Percentiles rank a stretch among this genome's conserved stretches.
These are phyloP conservation scores for Laguncularia racemosa DNA, from an alignment of 345 rosid species.

Conservation along the genomic window DNA sequence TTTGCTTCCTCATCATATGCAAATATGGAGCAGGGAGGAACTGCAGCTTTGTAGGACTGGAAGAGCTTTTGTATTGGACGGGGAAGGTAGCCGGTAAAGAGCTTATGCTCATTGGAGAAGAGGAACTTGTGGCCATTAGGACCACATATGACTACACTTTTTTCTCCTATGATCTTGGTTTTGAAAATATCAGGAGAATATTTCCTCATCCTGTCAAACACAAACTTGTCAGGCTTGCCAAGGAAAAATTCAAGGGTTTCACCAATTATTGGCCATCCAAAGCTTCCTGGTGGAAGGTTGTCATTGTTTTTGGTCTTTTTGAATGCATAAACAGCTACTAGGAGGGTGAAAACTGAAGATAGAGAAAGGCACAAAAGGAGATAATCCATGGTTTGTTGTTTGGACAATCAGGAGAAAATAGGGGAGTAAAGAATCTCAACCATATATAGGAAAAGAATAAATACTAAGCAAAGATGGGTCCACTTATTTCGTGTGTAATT, in stretches of 20 bases:
- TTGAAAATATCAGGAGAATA: slow-evolving; percentile 45
- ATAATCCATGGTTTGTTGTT: not conserved
- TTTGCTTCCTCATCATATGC: slow-evolving; percentile 21
- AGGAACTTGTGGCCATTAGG: slow-evolving; percentile 51
- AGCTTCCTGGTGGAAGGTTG: slow-evolving; percentile 53
- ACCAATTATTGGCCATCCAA: slow-evolving; percentile 52
- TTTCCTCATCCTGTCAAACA: slow-evolving; percentile 34
- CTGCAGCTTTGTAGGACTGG: slow-evolving; percentile 25
- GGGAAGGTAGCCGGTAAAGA: slow-evolving; percentile 46
- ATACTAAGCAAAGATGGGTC: no score
- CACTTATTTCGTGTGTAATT: no score
- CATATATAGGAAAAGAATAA: no score
- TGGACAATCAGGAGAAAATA: no score
- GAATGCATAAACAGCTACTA: not conserved
- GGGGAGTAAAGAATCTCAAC: no score
- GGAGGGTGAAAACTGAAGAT: not conserved
- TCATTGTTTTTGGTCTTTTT: not conserved
- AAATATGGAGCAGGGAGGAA: slow-evolving; percentile 10
- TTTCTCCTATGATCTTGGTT: slow-evolving; percentile 44
- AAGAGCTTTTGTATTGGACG: slow-evolving; percentile 42
- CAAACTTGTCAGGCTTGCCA: slow-evolving; percentile 46
- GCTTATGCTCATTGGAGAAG: slow-evolving; percentile 43
- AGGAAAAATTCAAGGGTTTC: slow-evolving; percentile 39
- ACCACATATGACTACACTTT: slow-evolving; percentile 45
- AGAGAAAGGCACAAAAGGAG: slow-evolving; percentile 3